Percentiles rank a stretch among this genome's conserved stretches.
Evolutionary conservation across 352 stramenopile species (phyloP).

Genomic region (Globisporangium acanthophoron): DNA sequence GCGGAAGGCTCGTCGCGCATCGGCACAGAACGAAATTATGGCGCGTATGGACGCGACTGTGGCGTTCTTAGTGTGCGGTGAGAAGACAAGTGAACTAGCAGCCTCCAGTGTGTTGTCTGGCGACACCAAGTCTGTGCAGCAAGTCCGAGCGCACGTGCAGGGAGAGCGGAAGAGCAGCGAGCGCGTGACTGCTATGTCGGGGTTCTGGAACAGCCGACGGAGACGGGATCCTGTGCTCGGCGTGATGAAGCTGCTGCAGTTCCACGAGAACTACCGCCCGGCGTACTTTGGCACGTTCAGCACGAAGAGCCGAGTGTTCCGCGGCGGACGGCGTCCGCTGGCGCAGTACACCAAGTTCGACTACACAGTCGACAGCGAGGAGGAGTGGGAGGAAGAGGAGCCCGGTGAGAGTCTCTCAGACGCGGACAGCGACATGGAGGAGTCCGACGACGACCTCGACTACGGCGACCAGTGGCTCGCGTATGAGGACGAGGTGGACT

Average conservation of each 20-base stretch:
- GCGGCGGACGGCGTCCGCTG: slow-evolving; percentile 57
- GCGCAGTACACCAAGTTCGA: slow-evolving; percentile 61
- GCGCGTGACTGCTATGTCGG: slow-evolving; percentile 15
- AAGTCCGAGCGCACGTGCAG: slow-evolving; percentile 8
- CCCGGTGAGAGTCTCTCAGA: slow-evolving; percentile 77
- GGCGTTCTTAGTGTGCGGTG: slow-evolving; percentile 15
- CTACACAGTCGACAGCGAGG: slow-evolving; percentile 79
- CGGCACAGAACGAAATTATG: slow-evolving; percentile 27
- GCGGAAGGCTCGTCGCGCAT: slow-evolving; percentile 1
- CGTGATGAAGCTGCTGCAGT: slow-evolving; percentile 84
- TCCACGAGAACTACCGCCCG: slow-evolving; percentile 77
- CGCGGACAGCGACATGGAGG: slow-evolving; percentile 61
- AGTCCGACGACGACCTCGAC: slow-evolving; percentile 76
- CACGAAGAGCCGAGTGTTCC: slow-evolving; percentile 43
- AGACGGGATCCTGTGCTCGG: slow-evolving; percentile 53
- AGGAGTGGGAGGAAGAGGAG: slow-evolving; percentile 88
- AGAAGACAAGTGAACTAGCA: neutral
- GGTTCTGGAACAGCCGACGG: slow-evolving; percentile 47
- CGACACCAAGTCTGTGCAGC: slow-evolving; percentile 6
- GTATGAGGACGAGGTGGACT: slow-evolving; percentile 87
- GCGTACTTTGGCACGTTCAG: slow-evolving; percentile 81
- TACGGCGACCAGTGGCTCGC: slow-evolving; percentile 84
- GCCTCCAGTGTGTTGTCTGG: neutral
- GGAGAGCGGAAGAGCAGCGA: slow-evolving; percentile 11
- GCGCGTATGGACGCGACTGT: slow-evolving; percentile 45